These are phyloP conservation scores for Eucommia ulmoides DNA, from an alignment of 257 asterid species.

Conservation along the genomic window DNA sequence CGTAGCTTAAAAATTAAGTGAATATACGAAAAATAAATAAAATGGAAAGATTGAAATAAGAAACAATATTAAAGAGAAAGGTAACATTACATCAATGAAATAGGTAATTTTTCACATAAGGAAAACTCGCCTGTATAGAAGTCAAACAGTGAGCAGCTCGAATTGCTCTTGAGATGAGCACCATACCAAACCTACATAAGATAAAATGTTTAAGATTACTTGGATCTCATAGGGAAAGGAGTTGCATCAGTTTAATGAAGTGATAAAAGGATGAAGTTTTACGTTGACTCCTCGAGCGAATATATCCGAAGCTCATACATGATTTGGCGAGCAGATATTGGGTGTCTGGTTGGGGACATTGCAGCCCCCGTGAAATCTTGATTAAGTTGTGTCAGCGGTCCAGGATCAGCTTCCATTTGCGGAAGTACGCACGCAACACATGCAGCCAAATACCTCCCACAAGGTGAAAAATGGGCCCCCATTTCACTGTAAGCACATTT, in stretches of 20 bases:
- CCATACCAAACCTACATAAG: background rate
- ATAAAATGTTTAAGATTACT: background rate
- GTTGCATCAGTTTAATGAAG: background rate
- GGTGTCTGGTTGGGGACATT: conserved; percentile 1
- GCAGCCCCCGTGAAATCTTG: conserved; percentile 1
- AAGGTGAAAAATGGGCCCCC: conserved; percentile 4
- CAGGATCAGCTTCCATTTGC: conserved; percentile 2
- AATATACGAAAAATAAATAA: background rate
- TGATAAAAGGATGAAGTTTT: background rate
- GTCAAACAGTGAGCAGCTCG: conserved; percentile 3
- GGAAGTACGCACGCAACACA: conserved; percentile 3
- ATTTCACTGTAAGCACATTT: background rate
- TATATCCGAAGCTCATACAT: conserved; percentile 2
- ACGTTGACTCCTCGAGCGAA: conserved; percentile 2
- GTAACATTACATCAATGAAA: background rate
- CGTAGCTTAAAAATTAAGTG: no score
- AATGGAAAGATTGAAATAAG: background rate
- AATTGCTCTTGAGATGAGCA: background rate
- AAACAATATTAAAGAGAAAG: background rate
- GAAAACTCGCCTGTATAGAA: background rate
- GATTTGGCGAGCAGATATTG: background rate
- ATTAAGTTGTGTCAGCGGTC: background rate
- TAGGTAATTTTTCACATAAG: background rate
- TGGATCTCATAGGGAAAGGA: background rate
- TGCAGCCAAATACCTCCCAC: conserved; percentile 3